Evolutionary conservation across 805 yeast species (phyloP).

Genomic region (Monosporozyma yasuniensis): DNA sequence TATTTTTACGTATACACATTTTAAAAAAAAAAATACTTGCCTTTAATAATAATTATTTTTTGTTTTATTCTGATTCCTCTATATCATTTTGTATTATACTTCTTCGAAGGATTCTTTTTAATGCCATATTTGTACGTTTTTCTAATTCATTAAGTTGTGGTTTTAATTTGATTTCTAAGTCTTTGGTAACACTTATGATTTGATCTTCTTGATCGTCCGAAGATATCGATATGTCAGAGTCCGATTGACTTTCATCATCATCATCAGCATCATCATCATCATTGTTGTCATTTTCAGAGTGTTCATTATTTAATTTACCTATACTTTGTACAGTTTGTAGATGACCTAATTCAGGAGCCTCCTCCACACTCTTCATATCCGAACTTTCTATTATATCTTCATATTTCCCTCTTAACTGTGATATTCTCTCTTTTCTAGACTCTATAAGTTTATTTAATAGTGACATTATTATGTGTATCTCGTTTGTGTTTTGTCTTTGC

Average conservation of each 20-base stretch:
- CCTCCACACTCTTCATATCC: too few species aligned
- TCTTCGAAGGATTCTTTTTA: slow-evolving; percentile 33
- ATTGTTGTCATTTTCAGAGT: too few species aligned
- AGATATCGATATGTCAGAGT: not conserved
- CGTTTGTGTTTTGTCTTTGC: not conserved
- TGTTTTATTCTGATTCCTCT: not conserved
- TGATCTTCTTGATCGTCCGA: slow-evolving; percentile 3
- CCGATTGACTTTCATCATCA: not conserved
- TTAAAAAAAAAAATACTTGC: not conserved
- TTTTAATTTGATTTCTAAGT: slow-evolving; percentile 33
- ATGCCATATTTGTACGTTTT: slow-evolving; percentile 35
- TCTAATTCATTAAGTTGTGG: slow-evolving; percentile 33
- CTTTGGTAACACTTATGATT: slow-evolving; percentile 24
- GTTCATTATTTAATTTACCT: not conserved
- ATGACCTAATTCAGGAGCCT: not conserved
- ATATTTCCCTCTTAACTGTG: not conserved
- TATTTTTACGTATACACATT: not conserved
- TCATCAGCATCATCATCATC: not conserved
- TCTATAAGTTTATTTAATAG: not conserved
- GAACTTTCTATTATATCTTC: too few species aligned
- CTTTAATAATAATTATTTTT: not conserved
- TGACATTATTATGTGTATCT: not conserved
- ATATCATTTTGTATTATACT: slow-evolving; percentile 12
- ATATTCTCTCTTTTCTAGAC: not conserved
- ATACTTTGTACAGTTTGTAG: not conserved